phyloP scores from a whole-genome alignment of 208 protist genomes.

The Naegleria lovaniensis region DNA sequence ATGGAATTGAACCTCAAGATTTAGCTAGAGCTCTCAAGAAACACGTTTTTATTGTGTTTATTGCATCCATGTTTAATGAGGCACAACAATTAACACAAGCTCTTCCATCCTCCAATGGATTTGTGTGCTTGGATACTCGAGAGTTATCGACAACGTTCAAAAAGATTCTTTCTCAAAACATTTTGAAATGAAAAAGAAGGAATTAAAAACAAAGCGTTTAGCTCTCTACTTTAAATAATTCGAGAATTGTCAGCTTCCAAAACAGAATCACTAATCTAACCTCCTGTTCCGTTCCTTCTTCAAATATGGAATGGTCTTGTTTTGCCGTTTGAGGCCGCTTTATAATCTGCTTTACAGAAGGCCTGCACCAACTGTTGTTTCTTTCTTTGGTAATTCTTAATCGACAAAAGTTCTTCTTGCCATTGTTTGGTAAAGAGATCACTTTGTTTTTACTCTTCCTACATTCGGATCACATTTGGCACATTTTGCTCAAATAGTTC shows the following conservation, averaged over 20 bases:
- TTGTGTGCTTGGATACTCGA: constrained; percentile 73
- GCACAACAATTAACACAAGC: constrained; percentile 61
- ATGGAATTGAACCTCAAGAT: constrained; percentile 59
- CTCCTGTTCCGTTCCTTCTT: constrained; percentile 17
- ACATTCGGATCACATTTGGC: too few species aligned
- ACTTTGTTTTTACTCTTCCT: not conserved
- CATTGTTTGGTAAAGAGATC: not conserved
- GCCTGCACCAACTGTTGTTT: constrained; percentile 6
- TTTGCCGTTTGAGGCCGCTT: not conserved
- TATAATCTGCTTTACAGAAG: not conserved
- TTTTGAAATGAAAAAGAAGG: not conserved
- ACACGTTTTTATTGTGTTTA: constrained; percentile 79
- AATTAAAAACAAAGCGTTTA: too few species aligned
- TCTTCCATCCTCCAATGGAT: constrained; percentile 67
- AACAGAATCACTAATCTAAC: constrained; percentile 56
- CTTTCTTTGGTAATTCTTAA: not conserved
- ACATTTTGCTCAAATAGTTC: too few species aligned
- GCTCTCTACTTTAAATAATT: constrained; percentile 53
- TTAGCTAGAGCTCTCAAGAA: constrained; percentile 52
- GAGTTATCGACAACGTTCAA: constrained; percentile 71
- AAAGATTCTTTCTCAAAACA: constrained; percentile 54
- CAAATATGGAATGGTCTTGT: constrained; percentile 1
- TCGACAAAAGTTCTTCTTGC: not conserved
- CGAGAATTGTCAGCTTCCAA: constrained; percentile 55
- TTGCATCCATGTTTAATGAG: constrained; percentile 69